These are phyloP conservation scores for Fraxinus latifolia DNA, from an alignment of 305 asterid genomes.

Conservation along the genomic window DNA sequence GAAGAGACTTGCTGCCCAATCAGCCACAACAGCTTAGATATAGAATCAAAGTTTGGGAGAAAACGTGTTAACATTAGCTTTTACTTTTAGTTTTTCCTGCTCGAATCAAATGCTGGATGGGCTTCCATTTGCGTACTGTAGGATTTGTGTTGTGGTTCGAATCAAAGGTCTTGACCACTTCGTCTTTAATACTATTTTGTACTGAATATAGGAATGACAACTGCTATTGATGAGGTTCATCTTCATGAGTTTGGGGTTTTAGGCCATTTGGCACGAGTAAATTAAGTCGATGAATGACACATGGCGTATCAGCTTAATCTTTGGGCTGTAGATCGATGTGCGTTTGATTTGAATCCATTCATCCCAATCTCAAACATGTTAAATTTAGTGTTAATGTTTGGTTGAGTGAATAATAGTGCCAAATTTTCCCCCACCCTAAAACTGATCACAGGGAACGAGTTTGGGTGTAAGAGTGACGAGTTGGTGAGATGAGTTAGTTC, in stretches of 20 bases:
- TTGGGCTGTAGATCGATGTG: background rate
- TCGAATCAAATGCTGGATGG: background rate
- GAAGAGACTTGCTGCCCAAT: slow-evolving; percentile 25
- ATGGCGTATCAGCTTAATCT: background rate
- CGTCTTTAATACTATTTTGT: background rate
- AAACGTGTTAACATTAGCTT: background rate
- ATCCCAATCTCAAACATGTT: background rate
- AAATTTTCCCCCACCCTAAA: background rate
- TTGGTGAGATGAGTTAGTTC: background rate
- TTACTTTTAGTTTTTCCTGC: background rate
- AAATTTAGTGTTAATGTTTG: background rate
- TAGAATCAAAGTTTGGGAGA: background rate
- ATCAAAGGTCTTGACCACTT: background rate
- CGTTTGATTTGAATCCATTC: background rate
- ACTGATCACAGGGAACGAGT: background rate
- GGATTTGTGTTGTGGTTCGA: background rate
- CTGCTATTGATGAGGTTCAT: background rate
- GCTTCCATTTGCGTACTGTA: background rate
- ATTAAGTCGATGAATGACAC: background rate
- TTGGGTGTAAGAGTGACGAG: background rate
- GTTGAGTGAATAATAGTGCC: background rate
- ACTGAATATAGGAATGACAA: background rate
- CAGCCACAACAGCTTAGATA: slow-evolving; percentile 20
- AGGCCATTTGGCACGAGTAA: background rate
- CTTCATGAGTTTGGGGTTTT: background rate